A percentile compares a stretch with the other conserved stretches of the same genome.
Evolutionary conservation across 2,329 filamentous ascomycete genomes (phyloP).

Genomic region (Aspergillus flavus): DNA sequence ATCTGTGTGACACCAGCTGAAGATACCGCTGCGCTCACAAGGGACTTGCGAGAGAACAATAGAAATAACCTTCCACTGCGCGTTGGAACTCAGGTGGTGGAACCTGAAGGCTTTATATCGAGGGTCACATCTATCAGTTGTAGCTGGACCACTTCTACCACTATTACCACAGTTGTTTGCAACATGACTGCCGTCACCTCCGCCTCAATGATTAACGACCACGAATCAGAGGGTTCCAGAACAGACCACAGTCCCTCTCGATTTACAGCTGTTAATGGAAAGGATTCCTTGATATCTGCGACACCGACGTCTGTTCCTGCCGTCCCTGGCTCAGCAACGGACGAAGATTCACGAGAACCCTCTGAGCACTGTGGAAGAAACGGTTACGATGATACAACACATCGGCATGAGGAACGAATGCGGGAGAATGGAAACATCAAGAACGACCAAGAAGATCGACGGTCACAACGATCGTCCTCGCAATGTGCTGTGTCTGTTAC

Average conservation of each 20-base stretch:
- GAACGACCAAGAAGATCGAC: conserved; percentile 26
- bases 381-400: conserved; percentile 24
- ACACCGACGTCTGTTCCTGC: conserved; percentile 15
- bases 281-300: conserved; percentile 28
- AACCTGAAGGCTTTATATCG: background rate
- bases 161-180: background rate
- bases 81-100: background rate
- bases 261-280: conserved; percentile 51
- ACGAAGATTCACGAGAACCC: conserved; percentile 21
- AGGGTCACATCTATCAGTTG: background rate
- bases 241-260: conserved; percentile 46
- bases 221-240: conserved; percentile 35
- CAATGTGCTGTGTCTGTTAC: conserved; percentile 17
- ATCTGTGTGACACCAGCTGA: background rate
- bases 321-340: conserved; percentile 21
- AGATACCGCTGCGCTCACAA: background rate
- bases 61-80: background rate
- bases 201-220: conserved; percentile 35
- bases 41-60: background rate
- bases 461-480: conserved; percentile 31
- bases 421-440: conserved; percentile 51
- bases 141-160: background rate
- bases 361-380: conserved; percentile 21
- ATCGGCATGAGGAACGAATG: conserved; percentile 46
- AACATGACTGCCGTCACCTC: conserved; percentile 41